phyloP scores from a whole-genome alignment of 257 asterid genomes.

The Solanum lycopersicoides region DNA sequence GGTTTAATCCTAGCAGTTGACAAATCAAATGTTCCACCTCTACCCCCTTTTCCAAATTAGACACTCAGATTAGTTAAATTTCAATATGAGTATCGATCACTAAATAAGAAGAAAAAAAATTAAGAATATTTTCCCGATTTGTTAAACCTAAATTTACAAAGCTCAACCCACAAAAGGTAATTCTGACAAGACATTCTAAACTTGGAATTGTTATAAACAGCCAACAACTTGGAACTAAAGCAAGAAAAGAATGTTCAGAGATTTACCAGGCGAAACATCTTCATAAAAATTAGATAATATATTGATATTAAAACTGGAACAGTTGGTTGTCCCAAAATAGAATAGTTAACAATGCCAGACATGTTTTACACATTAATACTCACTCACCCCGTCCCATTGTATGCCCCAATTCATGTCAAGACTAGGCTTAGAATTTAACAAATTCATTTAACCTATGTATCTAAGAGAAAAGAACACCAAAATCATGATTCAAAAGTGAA shows the following conservation, averaged over 20 bases:
- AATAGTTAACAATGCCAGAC: not conserved
- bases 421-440: not conserved
- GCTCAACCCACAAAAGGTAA: not conserved
- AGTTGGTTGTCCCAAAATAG: not conserved
- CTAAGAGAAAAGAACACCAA: not conserved
- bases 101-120: not conserved
- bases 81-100: not conserved
- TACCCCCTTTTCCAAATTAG: not conserved
- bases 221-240: not conserved
- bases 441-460: not conserved
- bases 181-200: not conserved
- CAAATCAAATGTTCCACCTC: not conserved
- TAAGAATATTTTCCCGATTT: not conserved
- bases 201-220: not conserved
- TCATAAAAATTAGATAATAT: not conserved
- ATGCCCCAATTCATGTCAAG: not conserved
- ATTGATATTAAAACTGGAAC: not conserved
- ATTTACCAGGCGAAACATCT: not conserved
- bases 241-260: not conserved
- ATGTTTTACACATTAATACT: not conserved
- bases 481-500: not conserved
- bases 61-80: not conserved
- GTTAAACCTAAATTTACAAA: not conserved
- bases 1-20: not conserved
- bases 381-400: not conserved